Base-by-base conservation (phyloP, 2,329 filamentous ascomycete species). In the Lachnellula occidentalis region DNA sequence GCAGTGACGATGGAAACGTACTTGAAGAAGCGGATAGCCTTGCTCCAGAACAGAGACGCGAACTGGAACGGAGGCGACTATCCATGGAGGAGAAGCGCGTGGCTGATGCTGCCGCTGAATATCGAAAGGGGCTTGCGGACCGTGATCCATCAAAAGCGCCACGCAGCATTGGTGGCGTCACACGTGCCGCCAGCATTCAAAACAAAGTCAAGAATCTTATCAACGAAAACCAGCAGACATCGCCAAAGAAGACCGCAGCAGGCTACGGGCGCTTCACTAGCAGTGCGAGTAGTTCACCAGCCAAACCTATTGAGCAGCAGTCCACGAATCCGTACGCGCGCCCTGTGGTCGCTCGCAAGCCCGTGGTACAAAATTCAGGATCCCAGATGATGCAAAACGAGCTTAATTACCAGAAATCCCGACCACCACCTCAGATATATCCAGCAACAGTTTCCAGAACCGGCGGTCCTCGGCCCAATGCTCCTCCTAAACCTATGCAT, bases 1-100 rank as follows among this genome's bases (percentile, higher is more conserved):
- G 78, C 48, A 87, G 79, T 61, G 87, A 92, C 64, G 83, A 87
- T 61, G 82, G 85, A 5, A 76, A 80, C 45, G 77, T 79, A 1
- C 74, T 82, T 14, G 81, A 85, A 24, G 84, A 89, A 49, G 78
- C 79, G 1, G 85, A 90, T 57, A 83, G 89, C 50, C 72, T 96
- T 66, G 85, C 90, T 0, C 90, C 92, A 0, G 92, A 97, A 70
- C 88, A 94, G 76, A 85, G 90, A 48, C 86, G 94, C 34, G 94
- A 99, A 68, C 77, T 95, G 15, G 94, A 99, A 71, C 85, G 92
- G 19, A 78, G 85, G 51, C 83, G 86, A 53, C 78, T 96, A 2
- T 87, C 86, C 17, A 86, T 94, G 67, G 94, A 99, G 73, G 94
- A 99, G 71, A 86, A 85, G 65, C 83, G 94, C 3, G 94, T 99